Evolutionary conservation across 2,329 filamentous ascomycete species (phyloP), one percentile per base, ranked within the genome.

Genomic region (Nothomitra cinnamomea): DNA sequence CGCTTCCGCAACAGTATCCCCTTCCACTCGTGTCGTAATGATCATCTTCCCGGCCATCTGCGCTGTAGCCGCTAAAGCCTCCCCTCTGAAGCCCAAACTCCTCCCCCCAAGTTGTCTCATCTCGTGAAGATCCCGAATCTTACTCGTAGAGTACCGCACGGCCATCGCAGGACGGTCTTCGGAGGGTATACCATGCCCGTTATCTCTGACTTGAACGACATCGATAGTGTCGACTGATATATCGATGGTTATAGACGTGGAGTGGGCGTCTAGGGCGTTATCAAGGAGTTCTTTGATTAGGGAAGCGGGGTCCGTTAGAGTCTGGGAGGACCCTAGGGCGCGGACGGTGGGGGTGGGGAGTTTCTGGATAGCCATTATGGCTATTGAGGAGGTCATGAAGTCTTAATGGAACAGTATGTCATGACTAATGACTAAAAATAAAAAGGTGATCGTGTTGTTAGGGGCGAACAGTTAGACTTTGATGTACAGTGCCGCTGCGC

Each of bases 221-320:
- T 85, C 80, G 52, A 88, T 64, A 0, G 81, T 82, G 61, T 88
- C 81, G 42, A 72, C 60, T 2, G 82, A 76, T 13, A 87, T 70
- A 25, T 77, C 67, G 22, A 89, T 68, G 52, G 84, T 77, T 55
- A 90, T 70, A 1, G 73, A 74, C 1, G 76, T 82, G 12, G 85
- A 83, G 52, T 74, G 70, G 6, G 84, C 82, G 64, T 90, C 85
- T 19, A 89, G 73, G 43, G 83, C 74, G 64, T 90, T 89, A 60
- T 89, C 85, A 32, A 89, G 65, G 2, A 89, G 77, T 65, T 89
- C 85, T 62, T 89, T 89, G 59, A 87, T 75, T 1, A 86, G 67
- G 10, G 76, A 74, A 12, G 71, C 67, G 0, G 84, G 74, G 6
- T 77, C 76, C 3, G 74, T 70, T 51, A 88, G 72, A 47, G 74